Evolutionary conservation across 306 rosid species (phyloP), one percentile per base, ranked within the genome.

Genomic region (Clitoria ternatea): DNA sequence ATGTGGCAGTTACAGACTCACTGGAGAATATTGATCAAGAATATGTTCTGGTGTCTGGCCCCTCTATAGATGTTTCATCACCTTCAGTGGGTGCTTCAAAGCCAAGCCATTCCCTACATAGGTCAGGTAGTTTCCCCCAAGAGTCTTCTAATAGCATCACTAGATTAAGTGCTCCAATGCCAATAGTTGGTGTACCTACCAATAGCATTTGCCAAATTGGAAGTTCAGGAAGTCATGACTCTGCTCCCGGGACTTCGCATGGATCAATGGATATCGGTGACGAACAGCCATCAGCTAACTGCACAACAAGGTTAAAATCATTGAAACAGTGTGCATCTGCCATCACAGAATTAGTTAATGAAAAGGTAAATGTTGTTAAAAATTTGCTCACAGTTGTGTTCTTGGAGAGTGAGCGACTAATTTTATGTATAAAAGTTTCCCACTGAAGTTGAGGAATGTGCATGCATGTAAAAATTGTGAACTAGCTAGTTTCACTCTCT

Each of bases 1-100:
- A 66, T 70, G 76, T 64, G 24, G 61, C 90, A 88, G 97, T 86
- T 75, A 67, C 74, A 3, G 97, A 95, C 79, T 83, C 96, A 1
- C 79, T 86, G 42, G 96, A 87, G 69, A 83, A 82, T 69, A 88
- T 89, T 61, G 99, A 89, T 83, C 99, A 91, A 88, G 99, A 95
- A 77, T 95, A 95, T 84, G 97, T 95, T 75, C 84, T 95, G 48
- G 99, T 95, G 56, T 85, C 91, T 70, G 99, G 96, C 7, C 88
- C 90, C 61, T 87, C 96, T 27, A 70, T 88, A 69, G 97, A 95
- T 57, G 79, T 74, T 73, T 77, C 96, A 15, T 86, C 90, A 50
- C 69, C 92, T 76, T 89, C 87, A 1, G 85, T 86, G 65, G 72
- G 80, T 82, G 76, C 83, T 68, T 77, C 87, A 63, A 89, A 79